A percentile compares a stretch with the other conserved stretches of the same genome.
These are phyloP conservation scores for Phytophthora constricta DNA, from an alignment of 352 stramenopile genomes.

Conservation along the genomic window DNA sequence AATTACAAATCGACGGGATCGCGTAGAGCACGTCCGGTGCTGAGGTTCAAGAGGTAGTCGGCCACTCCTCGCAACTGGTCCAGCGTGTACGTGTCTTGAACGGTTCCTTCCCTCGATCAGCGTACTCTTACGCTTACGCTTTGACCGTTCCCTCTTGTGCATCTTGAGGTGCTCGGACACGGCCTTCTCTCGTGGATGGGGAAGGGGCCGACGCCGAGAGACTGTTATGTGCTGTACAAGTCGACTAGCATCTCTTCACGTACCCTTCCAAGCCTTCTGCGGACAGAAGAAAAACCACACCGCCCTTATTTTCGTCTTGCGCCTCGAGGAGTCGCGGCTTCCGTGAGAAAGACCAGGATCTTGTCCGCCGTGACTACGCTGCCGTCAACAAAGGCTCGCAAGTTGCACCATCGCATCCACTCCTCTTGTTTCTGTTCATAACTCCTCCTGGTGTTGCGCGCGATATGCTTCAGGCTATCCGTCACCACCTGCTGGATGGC, in stretches of 20 bases:
- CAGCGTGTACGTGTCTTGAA: neutral
- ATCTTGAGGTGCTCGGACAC: neutral
- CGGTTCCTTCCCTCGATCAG: neutral
- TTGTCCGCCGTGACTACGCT: neutral
- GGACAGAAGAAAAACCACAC: neutral
- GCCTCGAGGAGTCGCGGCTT: neutral
- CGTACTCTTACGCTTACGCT: neutral
- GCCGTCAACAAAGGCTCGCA: neutral
- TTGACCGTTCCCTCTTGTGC: neutral
- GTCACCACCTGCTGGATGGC: neutral
- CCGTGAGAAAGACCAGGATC: neutral
- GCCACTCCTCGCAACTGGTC: neutral
- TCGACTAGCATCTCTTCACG: neutral
- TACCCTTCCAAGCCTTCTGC: neutral
- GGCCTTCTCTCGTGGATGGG: neutral
- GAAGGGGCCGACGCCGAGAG: neutral
- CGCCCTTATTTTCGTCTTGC: neutral
- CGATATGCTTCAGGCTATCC: neutral
- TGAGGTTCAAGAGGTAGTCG: neutral
- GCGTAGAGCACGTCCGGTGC: neutral
- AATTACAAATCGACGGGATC: neutral
- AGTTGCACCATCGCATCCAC: neutral
- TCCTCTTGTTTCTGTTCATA: too few relatives aligned
- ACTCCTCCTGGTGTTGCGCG: neutral
- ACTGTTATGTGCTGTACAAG: neutral